Conservation (phyloP, 1,284 basidiomycete genomes). For the Xerocomus minutiporus region DNA sequence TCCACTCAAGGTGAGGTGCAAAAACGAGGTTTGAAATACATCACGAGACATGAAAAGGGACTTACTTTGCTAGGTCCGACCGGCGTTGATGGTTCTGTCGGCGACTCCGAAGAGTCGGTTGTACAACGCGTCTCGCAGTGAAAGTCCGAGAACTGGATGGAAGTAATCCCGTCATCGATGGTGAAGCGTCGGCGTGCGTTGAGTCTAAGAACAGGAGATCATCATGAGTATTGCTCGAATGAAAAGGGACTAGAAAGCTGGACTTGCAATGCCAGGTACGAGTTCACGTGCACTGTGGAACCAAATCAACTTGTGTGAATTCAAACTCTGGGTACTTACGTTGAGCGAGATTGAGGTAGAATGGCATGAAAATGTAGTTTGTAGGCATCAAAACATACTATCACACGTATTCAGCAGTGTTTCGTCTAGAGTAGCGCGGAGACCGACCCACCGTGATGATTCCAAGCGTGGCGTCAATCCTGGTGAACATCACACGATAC, state of each 20-base stretch:
- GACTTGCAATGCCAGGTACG: neutral
- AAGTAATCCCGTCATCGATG: neutral
- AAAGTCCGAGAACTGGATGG: neutral
- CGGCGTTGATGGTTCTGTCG: neutral
- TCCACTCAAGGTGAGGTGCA: neutral
- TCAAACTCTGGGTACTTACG: neutral
- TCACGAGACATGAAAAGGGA: neutral
- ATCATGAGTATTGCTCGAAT: neutral
- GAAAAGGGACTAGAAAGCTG: neutral
- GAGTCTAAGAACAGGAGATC: neutral
- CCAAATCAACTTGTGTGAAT: neutral
- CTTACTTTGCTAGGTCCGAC: neutral
- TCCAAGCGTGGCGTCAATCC: slow-evolving; percentile 43
- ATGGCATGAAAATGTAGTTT: slow-evolving; percentile 20
- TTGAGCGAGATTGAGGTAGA: slow-evolving; percentile 18
- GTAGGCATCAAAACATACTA: slow-evolving; percentile 18
- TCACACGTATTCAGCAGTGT: neutral
- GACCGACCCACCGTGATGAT: slow-evolving; percentile 34
- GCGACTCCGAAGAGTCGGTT: neutral
- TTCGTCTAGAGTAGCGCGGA: neutral
- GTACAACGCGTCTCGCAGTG: neutral
- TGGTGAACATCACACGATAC: slow-evolving; percentile 15
- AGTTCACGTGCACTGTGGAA: neutral
- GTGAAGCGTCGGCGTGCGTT: neutral
- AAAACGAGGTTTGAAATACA: neutral